A percentile compares a stretch with the other conserved stretches of the same genome.
Conservation (phyloP, 2,329 filamentous ascomycete species). For the Sporothrix dimorphospora region DNA sequence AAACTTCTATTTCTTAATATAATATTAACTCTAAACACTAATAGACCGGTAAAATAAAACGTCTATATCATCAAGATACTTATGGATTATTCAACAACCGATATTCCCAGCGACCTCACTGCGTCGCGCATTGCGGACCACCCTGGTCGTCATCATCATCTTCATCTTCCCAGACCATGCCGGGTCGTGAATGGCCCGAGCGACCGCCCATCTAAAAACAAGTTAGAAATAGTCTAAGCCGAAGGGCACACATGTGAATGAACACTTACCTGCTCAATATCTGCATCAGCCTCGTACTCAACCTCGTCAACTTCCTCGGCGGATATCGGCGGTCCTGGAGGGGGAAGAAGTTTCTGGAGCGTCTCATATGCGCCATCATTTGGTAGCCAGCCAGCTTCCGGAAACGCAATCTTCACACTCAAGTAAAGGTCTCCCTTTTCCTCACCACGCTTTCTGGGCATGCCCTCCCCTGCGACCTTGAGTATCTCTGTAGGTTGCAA, state of each 20-base stretch:
- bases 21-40: no score
- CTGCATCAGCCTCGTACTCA: conserved; percentile 74
- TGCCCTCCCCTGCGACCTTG: conserved; percentile 86
- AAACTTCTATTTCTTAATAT: no score
- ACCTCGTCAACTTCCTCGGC: conserved; percentile 84
- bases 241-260: background rate
- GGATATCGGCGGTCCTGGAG: conserved; percentile 61
- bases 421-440: conserved; percentile 85
- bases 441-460: conserved; percentile 89
- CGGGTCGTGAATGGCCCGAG: conserved; percentile 68
- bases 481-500: conserved; percentile 82
- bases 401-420: conserved; percentile 83
- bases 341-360: conserved; percentile 75
- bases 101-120: conserved; percentile 51
- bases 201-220: conserved; percentile 67
- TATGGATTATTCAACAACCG: background rate
- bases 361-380: conserved; percentile 71
- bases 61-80: background rate
- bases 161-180: conserved; percentile 70
- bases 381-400: conserved; percentile 80
- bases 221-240: background rate
- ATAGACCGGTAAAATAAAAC: background rate
- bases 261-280: conserved; percentile 72
- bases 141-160: conserved; percentile 68
- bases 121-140: conserved; percentile 69